phyloP scores from a whole-genome alignment of 805 yeast genomes.

The Candida vartiovaarae region DNA sequence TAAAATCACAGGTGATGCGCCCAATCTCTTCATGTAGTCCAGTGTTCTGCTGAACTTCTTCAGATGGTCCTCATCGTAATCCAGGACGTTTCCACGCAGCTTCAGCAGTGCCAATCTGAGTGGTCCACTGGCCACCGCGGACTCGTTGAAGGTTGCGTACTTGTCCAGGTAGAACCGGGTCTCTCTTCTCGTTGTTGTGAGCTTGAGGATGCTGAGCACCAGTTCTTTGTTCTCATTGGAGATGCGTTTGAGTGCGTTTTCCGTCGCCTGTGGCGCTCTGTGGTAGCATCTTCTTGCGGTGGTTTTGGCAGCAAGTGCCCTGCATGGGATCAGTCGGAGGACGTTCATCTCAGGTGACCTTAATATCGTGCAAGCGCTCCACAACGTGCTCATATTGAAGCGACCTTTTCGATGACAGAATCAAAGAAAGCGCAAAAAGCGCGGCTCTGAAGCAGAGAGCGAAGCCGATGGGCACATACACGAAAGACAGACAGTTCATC shows the following conservation, averaged over 20 bases:
- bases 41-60: slow-evolving; percentile 14
- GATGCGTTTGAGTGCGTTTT: slow-evolving; percentile 12
- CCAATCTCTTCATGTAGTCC: slow-evolving; percentile 17
- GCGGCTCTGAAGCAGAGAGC: too few species aligned
- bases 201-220: slow-evolving; percentile 74
- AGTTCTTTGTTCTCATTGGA: slow-evolving; percentile 52
- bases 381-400: too few species aligned
- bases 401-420: too few species aligned
- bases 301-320: too few species aligned
- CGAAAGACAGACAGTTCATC: too few species aligned
- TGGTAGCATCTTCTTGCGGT: too few species aligned
- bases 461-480: too few species aligned
- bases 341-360: too few species aligned
- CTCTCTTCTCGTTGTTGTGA: slow-evolving; percentile 92
- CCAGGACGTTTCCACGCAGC: slow-evolving; percentile 20
- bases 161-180: slow-evolving; percentile 73
- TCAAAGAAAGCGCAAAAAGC: too few species aligned
- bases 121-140: slow-evolving; percentile 7
- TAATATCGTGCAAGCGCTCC: too few species aligned
- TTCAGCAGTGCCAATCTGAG: slow-evolving; percentile 24
- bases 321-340: too few species aligned
- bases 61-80: slow-evolving; percentile 10
- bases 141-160: slow-evolving; percentile 39
- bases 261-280: background rate
- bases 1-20: slow-evolving; percentile 16